Evolutionary conservation across 164 flowering plant species (phyloP).

Genomic region (Macadamia integrifolia): DNA sequence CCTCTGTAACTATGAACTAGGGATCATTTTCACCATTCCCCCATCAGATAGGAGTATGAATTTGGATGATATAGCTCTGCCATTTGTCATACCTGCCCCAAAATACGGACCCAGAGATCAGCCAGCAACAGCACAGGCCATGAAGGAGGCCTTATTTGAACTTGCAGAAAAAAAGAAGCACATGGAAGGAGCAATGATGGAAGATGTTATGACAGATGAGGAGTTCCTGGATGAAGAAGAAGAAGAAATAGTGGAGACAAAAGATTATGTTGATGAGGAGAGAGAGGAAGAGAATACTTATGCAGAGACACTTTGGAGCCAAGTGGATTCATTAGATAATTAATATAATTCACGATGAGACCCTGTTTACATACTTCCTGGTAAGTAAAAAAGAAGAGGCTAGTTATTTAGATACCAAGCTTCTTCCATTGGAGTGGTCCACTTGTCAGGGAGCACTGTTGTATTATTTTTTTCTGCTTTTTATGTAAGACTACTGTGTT

Average conservation of each 20-base stretch:
- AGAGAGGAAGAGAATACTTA: slow-evolving; percentile 69
- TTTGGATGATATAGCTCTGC: slow-evolving; percentile 64
- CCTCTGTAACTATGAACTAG: slow-evolving; percentile 81
- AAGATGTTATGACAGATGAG: slow-evolving; percentile 30
- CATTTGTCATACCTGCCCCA: slow-evolving; percentile 80
- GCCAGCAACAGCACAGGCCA: slow-evolving; percentile 74
- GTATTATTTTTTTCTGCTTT: too few species aligned
- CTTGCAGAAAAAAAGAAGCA: slow-evolving; percentile 24
- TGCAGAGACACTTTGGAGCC: slow-evolving; percentile 73
- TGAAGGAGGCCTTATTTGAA: slow-evolving; percentile 59
- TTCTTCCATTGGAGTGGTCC: too few species aligned
- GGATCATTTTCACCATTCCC: slow-evolving; percentile 67
- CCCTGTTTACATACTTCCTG: too few species aligned
- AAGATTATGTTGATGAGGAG: slow-evolving; percentile 32
- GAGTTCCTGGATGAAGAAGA: slow-evolving; percentile 50
- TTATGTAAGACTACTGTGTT: too few species aligned
- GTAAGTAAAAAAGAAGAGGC: too few species aligned
- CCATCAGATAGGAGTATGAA: slow-evolving; percentile 31
- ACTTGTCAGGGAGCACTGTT: too few species aligned
- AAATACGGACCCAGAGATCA: slow-evolving; percentile 50
- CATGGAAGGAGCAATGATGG: slow-evolving; percentile 13
- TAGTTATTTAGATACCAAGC: too few species aligned
- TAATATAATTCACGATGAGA: background rate
- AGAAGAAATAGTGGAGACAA: slow-evolving; percentile 28
- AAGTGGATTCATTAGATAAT: slow-evolving; percentile 52